A percentile compares a stretch with the other conserved stretches of the same genome.
Conservation (phyloP, 2,329 filamentous ascomycete species). For the Xenosphaeropsis pyriputrescens region DNA sequence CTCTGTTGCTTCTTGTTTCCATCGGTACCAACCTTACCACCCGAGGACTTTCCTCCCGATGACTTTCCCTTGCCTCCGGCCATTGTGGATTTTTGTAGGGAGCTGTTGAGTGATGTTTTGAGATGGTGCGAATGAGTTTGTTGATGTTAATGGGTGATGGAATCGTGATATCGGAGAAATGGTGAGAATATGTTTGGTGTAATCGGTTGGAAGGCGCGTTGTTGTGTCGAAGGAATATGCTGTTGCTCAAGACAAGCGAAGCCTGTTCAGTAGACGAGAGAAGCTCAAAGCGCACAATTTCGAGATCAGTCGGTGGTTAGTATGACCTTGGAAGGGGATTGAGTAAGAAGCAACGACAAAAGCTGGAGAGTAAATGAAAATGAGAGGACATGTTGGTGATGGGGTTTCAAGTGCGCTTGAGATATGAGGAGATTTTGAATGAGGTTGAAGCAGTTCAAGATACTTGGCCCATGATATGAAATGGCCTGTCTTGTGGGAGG, state of each 20-base stretch:
- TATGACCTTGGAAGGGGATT: no score
- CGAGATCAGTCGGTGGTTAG: no score
- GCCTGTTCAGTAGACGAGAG: no score
- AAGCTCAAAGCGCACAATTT: no score
- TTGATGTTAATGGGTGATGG: conserved; percentile 4
- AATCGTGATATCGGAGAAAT: conserved; percentile 2
- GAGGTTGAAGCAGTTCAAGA: no score
- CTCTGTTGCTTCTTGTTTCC: conserved; percentile 20
- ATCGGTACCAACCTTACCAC: conserved; percentile 19
- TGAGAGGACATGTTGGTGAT: no score
- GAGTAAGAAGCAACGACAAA: no score
- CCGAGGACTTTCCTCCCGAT: conserved; percentile 20
- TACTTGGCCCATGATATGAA: no score
- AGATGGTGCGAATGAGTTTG: conserved; percentile 3
- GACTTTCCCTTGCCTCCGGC: conserved; percentile 21
- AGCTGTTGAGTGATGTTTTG: conserved; percentile 1
- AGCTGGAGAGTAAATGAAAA: no score
- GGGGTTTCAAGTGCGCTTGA: no score
- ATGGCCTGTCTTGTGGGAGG: no score
- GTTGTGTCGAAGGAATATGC: conserved; percentile 2
- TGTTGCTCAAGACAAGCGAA: background rate
- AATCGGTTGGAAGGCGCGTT: conserved; percentile 8
- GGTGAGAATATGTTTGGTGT: conserved; percentile 8
- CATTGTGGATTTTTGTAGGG: conserved; percentile 11
- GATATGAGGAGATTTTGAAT: no score